Conservation (phyloP, 768 basidiomycete species). For the Lyophyllum semitale region DNA sequence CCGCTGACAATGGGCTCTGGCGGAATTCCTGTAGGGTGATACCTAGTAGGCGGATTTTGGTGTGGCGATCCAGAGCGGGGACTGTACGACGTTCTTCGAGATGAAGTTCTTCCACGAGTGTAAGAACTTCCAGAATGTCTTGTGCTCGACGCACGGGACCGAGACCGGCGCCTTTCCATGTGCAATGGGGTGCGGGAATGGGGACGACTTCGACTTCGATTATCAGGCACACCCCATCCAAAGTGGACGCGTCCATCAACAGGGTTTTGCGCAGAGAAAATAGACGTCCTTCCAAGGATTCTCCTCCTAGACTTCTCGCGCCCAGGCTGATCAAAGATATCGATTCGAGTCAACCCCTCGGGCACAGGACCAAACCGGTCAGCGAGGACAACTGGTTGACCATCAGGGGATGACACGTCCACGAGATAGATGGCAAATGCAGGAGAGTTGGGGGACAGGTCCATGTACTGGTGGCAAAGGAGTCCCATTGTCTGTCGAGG, state of each 20-base stretch:
- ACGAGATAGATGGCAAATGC: constrained; percentile 23
- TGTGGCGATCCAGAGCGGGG: too few species aligned
- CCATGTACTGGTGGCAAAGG: constrained; percentile 22
- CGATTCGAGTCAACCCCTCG: neutral
- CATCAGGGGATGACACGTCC: constrained; percentile 17
- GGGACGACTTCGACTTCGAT: neutral
- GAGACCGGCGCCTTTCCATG: neutral
- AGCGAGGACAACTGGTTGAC: neutral
- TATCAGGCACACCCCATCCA: neutral
- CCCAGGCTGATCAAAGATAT: constrained; percentile 1
- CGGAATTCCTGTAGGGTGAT: too few species aligned
- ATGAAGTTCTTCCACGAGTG: too few species aligned
- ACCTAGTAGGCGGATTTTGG: too few species aligned
- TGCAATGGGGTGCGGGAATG: neutral
- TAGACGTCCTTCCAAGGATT: constrained; percentile 12
- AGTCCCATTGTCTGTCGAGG: constrained; percentile 12
- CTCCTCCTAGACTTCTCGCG: constrained; percentile 4
- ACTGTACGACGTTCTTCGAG: too few species aligned
- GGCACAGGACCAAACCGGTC: neutral
- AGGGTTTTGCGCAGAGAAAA: constrained; percentile 9
- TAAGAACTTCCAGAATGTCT: too few species aligned
- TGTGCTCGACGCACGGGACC: neutral
- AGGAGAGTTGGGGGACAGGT: constrained; percentile 21
- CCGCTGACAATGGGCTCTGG: too few species aligned
- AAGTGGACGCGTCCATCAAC: constrained; percentile 13